Percentiles rank a stretch among this genome's conserved stretches.
phyloP scores from a whole-genome alignment of 2,329 filamentous ascomycete genomes.

The Beauveria rudraprayagi region DNA sequence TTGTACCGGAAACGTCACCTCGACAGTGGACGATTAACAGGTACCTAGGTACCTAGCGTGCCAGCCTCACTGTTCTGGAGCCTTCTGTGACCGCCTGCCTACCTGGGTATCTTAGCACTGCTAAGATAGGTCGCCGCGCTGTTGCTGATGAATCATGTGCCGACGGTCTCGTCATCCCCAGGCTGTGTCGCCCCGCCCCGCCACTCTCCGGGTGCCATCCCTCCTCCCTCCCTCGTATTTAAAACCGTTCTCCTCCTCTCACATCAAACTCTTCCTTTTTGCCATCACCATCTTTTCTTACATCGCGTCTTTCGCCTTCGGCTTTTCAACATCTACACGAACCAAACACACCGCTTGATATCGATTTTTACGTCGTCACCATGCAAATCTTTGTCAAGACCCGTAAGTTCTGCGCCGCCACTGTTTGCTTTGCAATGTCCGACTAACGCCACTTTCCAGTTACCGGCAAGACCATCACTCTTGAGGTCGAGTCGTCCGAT shows the following conservation, averaged over 20 bases:
- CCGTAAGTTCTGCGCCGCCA: conserved; percentile 48
- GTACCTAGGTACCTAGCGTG: too few relatives aligned
- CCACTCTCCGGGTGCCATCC: conserved; percentile 22
- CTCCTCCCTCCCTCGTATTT: conserved; percentile 21
- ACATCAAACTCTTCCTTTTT: conserved; percentile 13
- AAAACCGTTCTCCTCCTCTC: conserved; percentile 21
- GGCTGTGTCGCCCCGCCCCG: conserved; percentile 21
- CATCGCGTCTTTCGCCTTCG: conserved; percentile 7
- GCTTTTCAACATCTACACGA: neutral
- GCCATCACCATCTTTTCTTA: conserved; percentile 12
- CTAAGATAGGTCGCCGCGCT: conserved; percentile 4
- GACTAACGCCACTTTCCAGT: conserved; percentile 33
- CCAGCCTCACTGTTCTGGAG: conserved; percentile 27
- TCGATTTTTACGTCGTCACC: conserved; percentile 15
- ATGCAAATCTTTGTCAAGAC: conserved; percentile 99
- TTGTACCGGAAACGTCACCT: conserved; percentile 19
- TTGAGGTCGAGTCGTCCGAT: conserved; percentile 2
- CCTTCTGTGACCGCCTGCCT: conserved; percentile 22
- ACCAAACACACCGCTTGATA: conserved; percentile 2
- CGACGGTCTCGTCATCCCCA: conserved; percentile 18
- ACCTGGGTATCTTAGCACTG: neutral
- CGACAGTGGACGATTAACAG: neutral
- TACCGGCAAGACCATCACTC: conserved; percentile 55
- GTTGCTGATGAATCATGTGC: conserved; percentile 32
- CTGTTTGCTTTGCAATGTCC: neutral